These are phyloP conservation scores for Monosporascus sp. DNA, from an alignment of 2,329 filamentous ascomycete species.

Conservation along the genomic window DNA sequence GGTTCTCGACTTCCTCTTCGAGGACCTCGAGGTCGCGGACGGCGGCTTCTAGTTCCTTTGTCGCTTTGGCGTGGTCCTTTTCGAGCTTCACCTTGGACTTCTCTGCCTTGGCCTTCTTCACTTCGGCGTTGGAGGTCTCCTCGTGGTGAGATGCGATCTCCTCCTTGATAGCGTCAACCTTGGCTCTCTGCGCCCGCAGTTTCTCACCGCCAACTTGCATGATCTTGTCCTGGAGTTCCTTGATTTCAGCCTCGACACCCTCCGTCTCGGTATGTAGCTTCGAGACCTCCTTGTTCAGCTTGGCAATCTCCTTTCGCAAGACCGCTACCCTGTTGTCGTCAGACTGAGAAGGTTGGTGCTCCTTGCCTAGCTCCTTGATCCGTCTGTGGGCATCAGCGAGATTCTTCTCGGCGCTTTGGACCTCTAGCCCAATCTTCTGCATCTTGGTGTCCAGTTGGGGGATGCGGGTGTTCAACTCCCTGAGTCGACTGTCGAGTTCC, in stretches of 20 bases:
- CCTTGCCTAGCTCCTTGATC: slow-evolving; percentile 75
- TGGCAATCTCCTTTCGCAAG: slow-evolving; percentile 72
- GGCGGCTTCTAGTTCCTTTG: slow-evolving; percentile 71
- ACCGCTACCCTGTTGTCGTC: slow-evolving; percentile 70
- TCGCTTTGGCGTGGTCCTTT: slow-evolving; percentile 73
- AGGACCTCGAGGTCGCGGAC: slow-evolving; percentile 70
- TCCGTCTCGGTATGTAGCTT: slow-evolving; percentile 80
- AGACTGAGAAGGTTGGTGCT: slow-evolving; percentile 73
- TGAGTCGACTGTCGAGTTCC: slow-evolving; percentile 68
- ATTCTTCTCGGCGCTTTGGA: slow-evolving; percentile 82
- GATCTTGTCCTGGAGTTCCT: slow-evolving; percentile 88
- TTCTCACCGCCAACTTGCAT: slow-evolving; percentile 97
- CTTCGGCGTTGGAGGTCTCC: slow-evolving; percentile 78
- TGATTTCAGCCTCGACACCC: slow-evolving; percentile 88
- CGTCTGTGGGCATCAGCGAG: slow-evolving; percentile 78
- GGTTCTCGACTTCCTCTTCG: slow-evolving; percentile 71
- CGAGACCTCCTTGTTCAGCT: slow-evolving; percentile 71
- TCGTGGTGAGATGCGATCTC: slow-evolving; percentile 78
- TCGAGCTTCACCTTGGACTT: slow-evolving; percentile 86
- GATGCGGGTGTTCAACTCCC: slow-evolving; percentile 69
- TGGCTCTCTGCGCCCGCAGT: slow-evolving; percentile 82
- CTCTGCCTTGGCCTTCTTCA: slow-evolving; percentile 85
- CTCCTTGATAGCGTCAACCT: slow-evolving; percentile 83
- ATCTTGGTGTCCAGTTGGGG: slow-evolving; percentile 83
- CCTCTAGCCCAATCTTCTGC: slow-evolving; percentile 83